A percentile compares a stretch with the other conserved stretches of the same genome.
Evolutionary conservation across 148 eudicot genomes (phyloP).

Genomic region (Persicaria maculosa): DNA sequence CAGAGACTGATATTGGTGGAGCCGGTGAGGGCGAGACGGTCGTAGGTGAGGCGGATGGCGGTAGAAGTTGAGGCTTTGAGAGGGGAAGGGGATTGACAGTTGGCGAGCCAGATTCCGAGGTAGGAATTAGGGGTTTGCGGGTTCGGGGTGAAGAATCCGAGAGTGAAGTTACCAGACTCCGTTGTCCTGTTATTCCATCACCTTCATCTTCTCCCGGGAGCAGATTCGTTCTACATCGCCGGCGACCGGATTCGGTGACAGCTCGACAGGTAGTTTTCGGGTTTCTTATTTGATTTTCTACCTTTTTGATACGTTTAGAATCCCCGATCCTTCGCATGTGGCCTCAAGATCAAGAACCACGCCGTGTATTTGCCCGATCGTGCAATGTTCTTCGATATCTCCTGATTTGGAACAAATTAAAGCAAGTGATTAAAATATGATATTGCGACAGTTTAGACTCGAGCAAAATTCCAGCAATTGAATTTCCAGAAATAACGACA

Average conservation of each 20-base stretch:
- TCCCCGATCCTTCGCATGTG: too few species aligned
- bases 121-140: slow-evolving; percentile 27
- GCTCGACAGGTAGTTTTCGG: background rate
- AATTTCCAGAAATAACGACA: too few species aligned
- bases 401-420: too few species aligned
- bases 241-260: background rate
- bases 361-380: too few species aligned
- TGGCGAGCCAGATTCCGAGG: slow-evolving; percentile 64
- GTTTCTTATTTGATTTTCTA: background rate
- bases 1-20: slow-evolving; percentile 24
- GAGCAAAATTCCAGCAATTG: too few species aligned
- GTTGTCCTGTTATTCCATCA: background rate
- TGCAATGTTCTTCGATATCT: too few species aligned
- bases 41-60: slow-evolving; percentile 19
- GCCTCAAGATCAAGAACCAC: too few species aligned
- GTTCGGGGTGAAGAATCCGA: slow-evolving; percentile 49
- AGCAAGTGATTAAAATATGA: too few species aligned
- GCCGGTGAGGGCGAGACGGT: slow-evolving; percentile 30
- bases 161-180: slow-evolving; percentile 30
- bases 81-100: slow-evolving; percentile 48
- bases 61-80: slow-evolving; percentile 26
- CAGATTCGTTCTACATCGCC: background rate
- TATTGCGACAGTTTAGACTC: too few species aligned
- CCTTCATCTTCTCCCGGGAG: background rate
- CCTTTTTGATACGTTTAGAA: background rate